Base-by-base conservation (phyloP, 164 flowering plant genomes). In the Stephania yunnanensis region DNA sequence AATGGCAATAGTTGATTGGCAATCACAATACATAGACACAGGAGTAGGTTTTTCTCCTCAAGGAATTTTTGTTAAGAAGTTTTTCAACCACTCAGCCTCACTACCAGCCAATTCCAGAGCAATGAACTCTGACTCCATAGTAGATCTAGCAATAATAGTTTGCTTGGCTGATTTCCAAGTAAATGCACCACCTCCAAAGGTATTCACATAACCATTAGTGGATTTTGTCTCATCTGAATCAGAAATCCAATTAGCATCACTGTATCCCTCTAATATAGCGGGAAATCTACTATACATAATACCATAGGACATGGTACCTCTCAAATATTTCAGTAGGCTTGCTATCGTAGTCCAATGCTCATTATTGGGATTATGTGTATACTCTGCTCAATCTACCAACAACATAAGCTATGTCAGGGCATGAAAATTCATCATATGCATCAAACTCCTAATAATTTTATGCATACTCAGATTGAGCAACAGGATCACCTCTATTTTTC, bases 161-260 rank as follows among this genome's bases (percentile, higher is more conserved):
- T 68, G 70, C n/a, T 69, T 69, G 19, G 22, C 19, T 7, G 52
- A 69, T 69, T 69, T 69, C 52, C 13, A 69, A 69, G 52, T 6
- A 1, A 69, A 29, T 1, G 29, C 31, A n/a, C 3, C 29, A 10
- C 71, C 71, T 10, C 71, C 25, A 42, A 69, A 8, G 3, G 52
- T 69, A 10, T 45, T 45, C 4, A 69, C 22, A 69, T 69, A 69
- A 2, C 50, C 52, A 44, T 25, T 69, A 44, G 52, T 69, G 52
- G 30, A n/a, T 17, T 69, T 69, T 44, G 19, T 13, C n/a, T 69
- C 52, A 1, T 69, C 1, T 4, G 71, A 15, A 6, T 69, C 52
- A 0, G 71, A 69, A 44, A 69, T 69, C 71, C 52, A 69, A 6
- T 69, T 69, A 5, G 52, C 71, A 69, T 69, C 71, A 69, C 53